Evolutionary conservation across 306 rosid genomes (phyloP), one percentile per base, ranked within the genome.

Genomic region (Carpinus fangiana): DNA sequence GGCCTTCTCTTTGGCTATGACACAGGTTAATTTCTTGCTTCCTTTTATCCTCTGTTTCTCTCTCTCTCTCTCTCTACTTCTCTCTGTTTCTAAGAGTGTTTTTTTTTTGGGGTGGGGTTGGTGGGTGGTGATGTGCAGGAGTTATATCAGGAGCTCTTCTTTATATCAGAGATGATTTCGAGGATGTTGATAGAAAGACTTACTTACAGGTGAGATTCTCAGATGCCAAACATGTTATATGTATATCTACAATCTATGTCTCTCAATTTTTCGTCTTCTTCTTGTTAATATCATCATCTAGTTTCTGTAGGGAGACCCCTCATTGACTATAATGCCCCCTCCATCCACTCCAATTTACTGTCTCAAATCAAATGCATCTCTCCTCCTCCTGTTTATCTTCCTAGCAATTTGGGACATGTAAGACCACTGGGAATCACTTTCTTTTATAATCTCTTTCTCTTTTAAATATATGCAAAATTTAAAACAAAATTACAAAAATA

Each of bases 1-100:
- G 95, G 95, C 47, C 88, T 88, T 53, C 90, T 90, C 73, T 88
- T 85, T 54, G 91, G 95, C 46, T 88, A 90, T 41, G 91, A 90
- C 81, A 88, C 91, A 28, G 92, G 92, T 86, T 23, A 23, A 23
- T 23, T 23, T 2, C 5, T 38, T 13, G 34, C 34, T 31, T 31
- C 3, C 34, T 31, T 31, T 1, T 31, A 31, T 31, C 34, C 34
- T 31, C 34, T 31, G 2, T 31, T 31, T 31, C 34, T 4, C 16
- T 6, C 3, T 50, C 1, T 31, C 12, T 13, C 54, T 20, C 45
- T 62, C 67, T 20, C 36, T 31, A n/a, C 34, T 36, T 51, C 68
- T 54, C 23, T 9, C 3, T n/a, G 57, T 56, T 26, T 43, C 34
- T 45, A 0, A 20, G 8, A 23, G 26, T 23, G 26, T 17, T 0